phyloP scores from a whole-genome alignment of 164 flowering plant species.

The Dillenia turbinata region DNA sequence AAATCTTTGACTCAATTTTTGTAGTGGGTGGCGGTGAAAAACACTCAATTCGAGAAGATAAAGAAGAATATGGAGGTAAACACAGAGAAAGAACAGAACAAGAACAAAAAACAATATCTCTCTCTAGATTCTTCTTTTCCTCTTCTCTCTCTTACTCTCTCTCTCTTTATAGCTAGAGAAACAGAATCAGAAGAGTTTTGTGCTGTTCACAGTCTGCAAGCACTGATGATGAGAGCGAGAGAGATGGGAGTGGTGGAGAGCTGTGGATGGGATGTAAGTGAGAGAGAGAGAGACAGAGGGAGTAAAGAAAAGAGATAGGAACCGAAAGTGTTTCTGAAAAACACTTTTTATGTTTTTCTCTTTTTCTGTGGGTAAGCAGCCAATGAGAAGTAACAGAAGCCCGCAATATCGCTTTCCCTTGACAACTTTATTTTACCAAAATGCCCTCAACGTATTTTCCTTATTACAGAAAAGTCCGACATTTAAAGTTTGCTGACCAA shows the following conservation, averaged over 20 bases:
- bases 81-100: too few species aligned
- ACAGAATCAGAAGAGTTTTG: neutral
- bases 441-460: neutral
- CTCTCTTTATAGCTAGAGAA: neutral
- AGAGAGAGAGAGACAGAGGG: constrained; percentile 5
- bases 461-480: neutral
- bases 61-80: too few species aligned
- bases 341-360: constrained; percentile 5
- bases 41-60: too few species aligned
- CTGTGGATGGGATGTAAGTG: neutral
- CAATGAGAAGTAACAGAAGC: constrained; percentile 14
- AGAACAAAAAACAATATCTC: neutral
- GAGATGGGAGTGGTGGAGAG: neutral
- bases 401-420: constrained; percentile 5
- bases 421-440: neutral
- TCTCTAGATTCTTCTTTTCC: too few species aligned
- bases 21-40: too few species aligned
- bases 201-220: neutral
- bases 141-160: neutral
- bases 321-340: neutral
- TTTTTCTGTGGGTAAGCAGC: neutral
- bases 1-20: too few species aligned
- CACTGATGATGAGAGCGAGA: neutral
- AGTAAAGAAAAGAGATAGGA: constrained; percentile 1
- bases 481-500: too few species aligned